A percentile compares a stretch with the other conserved stretches of the same genome.
These are phyloP conservation scores for Cutaneotrichosporon cutaneum DNA, from an alignment of 1,284 basidiomycete genomes.

Conservation along the genomic window DNA sequence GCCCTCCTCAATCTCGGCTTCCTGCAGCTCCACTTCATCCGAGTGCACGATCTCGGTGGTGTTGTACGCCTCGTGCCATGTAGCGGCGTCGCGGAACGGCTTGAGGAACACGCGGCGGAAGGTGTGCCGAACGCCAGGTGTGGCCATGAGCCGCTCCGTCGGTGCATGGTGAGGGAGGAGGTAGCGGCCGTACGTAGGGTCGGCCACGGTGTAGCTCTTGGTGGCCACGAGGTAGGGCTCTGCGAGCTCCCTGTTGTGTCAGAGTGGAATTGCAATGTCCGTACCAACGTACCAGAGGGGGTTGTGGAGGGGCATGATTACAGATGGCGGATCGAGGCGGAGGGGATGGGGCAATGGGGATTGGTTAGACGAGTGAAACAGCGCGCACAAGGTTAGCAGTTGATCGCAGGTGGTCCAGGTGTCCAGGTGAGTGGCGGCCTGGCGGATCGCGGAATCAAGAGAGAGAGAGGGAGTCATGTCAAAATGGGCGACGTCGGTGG, in stretches of 20 bases:
- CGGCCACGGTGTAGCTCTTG: constrained; percentile 40
- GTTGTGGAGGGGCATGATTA: constrained; percentile 32
- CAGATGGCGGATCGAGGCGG: neutral
- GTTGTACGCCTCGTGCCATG: constrained; percentile 40
- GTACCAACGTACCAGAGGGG: constrained; percentile 26
- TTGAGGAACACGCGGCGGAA: constrained; percentile 49
- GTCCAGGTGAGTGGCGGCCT: too few relatives aligned
- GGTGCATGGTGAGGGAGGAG: constrained; percentile 43
- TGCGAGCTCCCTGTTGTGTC: constrained; percentile 42
- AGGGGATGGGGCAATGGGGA: too few relatives aligned
- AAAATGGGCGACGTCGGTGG: too few relatives aligned
- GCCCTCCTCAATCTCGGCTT: constrained; percentile 41
- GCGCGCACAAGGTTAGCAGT: too few relatives aligned
- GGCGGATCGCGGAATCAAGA: too few relatives aligned
- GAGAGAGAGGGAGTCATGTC: too few relatives aligned
- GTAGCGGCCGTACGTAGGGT: constrained; percentile 52
- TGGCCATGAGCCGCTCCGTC: constrained; percentile 37
- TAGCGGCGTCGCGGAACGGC: constrained; percentile 31
- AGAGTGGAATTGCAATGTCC: neutral
- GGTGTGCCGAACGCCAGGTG: constrained; percentile 36
- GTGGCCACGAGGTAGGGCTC: constrained; percentile 43
- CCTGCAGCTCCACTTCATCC: constrained; percentile 45
- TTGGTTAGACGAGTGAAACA: neutral
- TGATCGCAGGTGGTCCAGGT: too few relatives aligned
- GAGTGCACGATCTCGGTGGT: constrained; percentile 45